Conservation (phyloP, 2,329 filamentous ascomycete genomes). For the Periconia digitata region DNA sequence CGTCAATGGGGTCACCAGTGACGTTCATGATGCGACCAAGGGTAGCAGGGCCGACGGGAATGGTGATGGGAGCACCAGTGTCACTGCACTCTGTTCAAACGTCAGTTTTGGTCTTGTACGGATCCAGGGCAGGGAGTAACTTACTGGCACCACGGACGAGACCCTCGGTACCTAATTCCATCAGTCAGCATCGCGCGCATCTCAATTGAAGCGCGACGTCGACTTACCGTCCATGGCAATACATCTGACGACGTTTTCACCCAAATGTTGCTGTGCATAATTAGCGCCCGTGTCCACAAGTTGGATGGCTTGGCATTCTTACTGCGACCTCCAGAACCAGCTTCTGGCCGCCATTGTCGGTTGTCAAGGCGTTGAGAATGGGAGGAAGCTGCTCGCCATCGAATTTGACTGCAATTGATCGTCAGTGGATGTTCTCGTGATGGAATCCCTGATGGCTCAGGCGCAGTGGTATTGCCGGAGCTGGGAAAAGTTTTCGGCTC, state of each 20-base stretch:
- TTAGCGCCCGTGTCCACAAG: conserved; percentile 29
- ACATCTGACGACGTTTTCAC: conserved; percentile 97
- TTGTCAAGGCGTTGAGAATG: conserved; percentile 96
- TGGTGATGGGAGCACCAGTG: conserved; percentile 92
- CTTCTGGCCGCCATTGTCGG: conserved; percentile 88
- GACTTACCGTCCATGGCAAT: conserved; percentile 99
- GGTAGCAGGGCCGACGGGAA: conserved; percentile 89
- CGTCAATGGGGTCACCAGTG: conserved; percentile 99
- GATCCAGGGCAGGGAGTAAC: not conserved
- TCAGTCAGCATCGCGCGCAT: conserved; percentile 23
- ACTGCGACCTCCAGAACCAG: conserved; percentile 95
- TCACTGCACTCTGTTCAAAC: conserved; percentile 62
- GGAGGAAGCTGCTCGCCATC: conserved; percentile 88
- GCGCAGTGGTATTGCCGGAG: conserved; percentile 13
- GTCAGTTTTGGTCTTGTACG: not conserved
- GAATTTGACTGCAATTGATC: conserved; percentile 78
- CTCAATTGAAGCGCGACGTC: not conserved
- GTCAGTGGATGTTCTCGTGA: conserved; percentile 34
- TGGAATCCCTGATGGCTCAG: conserved; percentile 33
- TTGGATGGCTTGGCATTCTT: conserved; percentile 51
- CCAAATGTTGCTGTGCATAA: conserved; percentile 84
- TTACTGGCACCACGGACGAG: conserved; percentile 80
- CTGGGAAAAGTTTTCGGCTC: conserved; percentile 48
- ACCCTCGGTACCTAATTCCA: conserved; percentile 87
- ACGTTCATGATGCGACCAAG: conserved; percentile 99